These are phyloP conservation scores for Trichophyton benhamiae DNA, from an alignment of 2,329 filamentous ascomycete genomes.

Conservation along the genomic window DNA sequence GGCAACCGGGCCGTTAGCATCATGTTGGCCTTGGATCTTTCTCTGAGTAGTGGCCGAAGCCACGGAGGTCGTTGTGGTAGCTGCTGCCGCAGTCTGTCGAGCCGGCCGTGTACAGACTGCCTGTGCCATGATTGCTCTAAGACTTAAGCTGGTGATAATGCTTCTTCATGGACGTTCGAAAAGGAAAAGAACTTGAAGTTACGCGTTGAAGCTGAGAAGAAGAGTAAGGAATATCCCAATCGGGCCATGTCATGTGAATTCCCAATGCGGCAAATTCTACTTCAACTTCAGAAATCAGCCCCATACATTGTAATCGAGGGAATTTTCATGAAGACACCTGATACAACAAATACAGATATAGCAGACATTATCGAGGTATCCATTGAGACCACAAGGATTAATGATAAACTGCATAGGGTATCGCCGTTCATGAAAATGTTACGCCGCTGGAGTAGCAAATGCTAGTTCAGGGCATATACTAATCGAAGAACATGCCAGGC, in stretches of 20 bases:
- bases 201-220: background rate
- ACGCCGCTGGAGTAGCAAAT: background rate
- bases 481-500: background rate
- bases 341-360: background rate
- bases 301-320: background rate
- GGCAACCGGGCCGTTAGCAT: background rate
- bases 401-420: background rate
- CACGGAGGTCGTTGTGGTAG: background rate
- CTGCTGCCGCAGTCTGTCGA: background rate
- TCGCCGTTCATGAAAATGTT: background rate
- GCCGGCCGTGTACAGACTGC: background rate
- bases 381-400: background rate
- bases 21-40: background rate
- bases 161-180: background rate
- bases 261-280: background rate
- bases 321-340: background rate
- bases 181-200: background rate
- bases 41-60: background rate
- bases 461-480: background rate
- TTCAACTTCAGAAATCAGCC: background rate
- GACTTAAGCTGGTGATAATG: background rate
- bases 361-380: background rate
- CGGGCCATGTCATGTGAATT: slow-evolving; percentile 5
- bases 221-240: background rate
- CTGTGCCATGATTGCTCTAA: background rate